Percentiles rank a stretch among this genome's conserved stretches.
Conservation (phyloP, 2,329 filamentous ascomycete species). For the Dactylellina parvicollis region DNA sequence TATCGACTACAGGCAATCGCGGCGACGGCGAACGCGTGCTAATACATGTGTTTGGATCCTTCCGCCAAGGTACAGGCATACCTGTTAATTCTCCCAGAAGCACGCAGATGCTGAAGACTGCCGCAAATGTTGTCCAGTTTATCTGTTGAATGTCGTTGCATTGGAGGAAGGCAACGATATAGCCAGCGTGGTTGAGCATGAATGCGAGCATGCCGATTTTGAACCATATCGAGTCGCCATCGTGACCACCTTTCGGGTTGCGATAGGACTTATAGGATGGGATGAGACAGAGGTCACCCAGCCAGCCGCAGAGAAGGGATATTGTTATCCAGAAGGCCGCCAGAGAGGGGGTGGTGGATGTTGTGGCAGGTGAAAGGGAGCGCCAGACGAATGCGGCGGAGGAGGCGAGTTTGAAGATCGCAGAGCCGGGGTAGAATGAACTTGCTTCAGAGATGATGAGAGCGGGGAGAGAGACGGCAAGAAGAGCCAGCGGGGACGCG, state of each 20-base stretch:
- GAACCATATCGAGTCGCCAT: constrained; percentile 51
- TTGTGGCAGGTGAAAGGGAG: constrained; percentile 1
- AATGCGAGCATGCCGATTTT: constrained; percentile 54
- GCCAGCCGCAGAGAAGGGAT: constrained; percentile 29
- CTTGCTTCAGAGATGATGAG: constrained; percentile 40
- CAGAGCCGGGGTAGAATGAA: constrained; percentile 39
- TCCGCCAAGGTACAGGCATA: constrained; percentile 45
- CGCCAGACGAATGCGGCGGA: constrained; percentile 50
- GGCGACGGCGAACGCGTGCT: not conserved
- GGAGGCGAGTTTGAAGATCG: constrained; percentile 35
- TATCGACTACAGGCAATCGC: constrained; percentile 9
- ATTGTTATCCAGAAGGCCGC: constrained; percentile 31
- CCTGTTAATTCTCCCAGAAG: constrained; percentile 32
- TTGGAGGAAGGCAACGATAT: constrained; percentile 49
- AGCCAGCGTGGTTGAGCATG: constrained; percentile 51
- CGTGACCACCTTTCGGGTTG: constrained; percentile 39
- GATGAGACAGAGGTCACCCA: constrained; percentile 50
- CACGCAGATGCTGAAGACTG: constrained; percentile 15
- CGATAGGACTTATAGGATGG: constrained; percentile 40
- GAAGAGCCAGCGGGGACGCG: constrained; percentile 19
- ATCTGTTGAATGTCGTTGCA: constrained; percentile 25
- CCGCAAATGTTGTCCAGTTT: constrained; percentile 31
- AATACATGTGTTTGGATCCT: not conserved
- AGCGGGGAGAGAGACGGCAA: constrained; percentile 21
- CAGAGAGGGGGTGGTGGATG: not conserved